phyloP scores from a whole-genome alignment of 2,329 filamentous ascomycete species.

The Apiospora malaysiana region DNA sequence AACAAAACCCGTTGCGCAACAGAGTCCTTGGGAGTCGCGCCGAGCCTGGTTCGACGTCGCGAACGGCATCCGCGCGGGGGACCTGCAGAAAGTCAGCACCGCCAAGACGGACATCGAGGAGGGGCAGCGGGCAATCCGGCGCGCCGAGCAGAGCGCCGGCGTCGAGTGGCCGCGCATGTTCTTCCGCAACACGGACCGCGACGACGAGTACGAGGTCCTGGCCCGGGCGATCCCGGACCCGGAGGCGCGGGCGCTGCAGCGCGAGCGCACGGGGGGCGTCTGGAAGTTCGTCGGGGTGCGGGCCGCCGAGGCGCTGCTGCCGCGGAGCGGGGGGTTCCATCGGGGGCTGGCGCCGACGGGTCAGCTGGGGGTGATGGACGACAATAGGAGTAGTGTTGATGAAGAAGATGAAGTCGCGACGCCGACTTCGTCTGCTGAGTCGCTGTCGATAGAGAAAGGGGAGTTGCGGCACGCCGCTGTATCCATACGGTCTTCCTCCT shows the following conservation, averaged over 20 bases:
- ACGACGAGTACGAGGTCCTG: slow-evolving; percentile 31
- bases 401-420: background rate
- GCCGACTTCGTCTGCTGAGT: background rate
- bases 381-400: background rate
- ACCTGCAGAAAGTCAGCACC: slow-evolving; percentile 26
- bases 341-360: slow-evolving; percentile 1
- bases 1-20: slow-evolving; percentile 23
- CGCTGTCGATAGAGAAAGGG: background rate
- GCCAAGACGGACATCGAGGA: slow-evolving; percentile 33
- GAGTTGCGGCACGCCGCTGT: background rate
- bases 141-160: slow-evolving; percentile 26
- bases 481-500: background rate
- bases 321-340: background rate
- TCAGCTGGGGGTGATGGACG: background rate
- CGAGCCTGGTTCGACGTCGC: slow-evolving; percentile 31
- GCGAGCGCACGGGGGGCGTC: slow-evolving; percentile 29
- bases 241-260: slow-evolving; percentile 21
- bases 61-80: slow-evolving; percentile 28
- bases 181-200: slow-evolving; percentile 26
- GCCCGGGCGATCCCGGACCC: slow-evolving; percentile 30
- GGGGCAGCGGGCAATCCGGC: slow-evolving; percentile 33
- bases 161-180: slow-evolving; percentile 35
- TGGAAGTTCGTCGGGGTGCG: slow-evolving; percentile 33
- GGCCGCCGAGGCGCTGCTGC: slow-evolving; percentile 30
- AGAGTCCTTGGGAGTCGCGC: slow-evolving; percentile 36